Conservation (phyloP, 768 basidiomycete genomes). For the Auricularia sp. region DNA sequence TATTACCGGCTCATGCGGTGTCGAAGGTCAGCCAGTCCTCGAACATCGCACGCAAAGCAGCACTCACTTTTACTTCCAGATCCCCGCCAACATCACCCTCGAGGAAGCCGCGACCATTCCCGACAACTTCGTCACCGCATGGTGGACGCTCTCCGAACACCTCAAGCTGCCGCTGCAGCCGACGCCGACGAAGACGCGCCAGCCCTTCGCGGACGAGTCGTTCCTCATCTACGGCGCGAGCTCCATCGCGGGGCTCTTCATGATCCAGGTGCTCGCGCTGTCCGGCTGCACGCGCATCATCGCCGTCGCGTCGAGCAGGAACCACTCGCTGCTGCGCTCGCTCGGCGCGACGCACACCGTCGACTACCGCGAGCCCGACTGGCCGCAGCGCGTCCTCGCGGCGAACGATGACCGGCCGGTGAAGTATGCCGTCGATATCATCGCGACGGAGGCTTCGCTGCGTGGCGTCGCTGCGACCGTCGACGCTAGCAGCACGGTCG, state of each 20-base stretch:
- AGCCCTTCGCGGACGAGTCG: conserved; percentile 20
- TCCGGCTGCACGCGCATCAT: conserved; percentile 36
- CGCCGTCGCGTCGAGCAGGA: conserved; percentile 31
- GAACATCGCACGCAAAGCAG: neutral
- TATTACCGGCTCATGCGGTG: conserved; percentile 21
- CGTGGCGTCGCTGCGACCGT: conserved; percentile 28
- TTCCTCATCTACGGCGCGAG: conserved; percentile 40
- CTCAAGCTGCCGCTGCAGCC: conserved; percentile 26
- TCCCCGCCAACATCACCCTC: conserved; percentile 31
- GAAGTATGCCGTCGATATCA: conserved; percentile 28
- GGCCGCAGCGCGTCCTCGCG: conserved; percentile 26
- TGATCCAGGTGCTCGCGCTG: conserved; percentile 30
- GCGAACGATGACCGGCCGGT: conserved; percentile 26
- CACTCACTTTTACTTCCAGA: conserved; percentile 16
- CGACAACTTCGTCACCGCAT: conserved; percentile 34
- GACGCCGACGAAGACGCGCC: conserved; percentile 20
- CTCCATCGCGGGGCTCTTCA: conserved; percentile 25
- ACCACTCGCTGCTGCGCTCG: conserved; percentile 29
- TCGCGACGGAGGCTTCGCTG: conserved; percentile 30
- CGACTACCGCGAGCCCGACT: conserved; percentile 31
- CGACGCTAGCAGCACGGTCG: conserved; percentile 29
- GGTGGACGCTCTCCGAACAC: conserved; percentile 29
- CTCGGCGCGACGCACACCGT: conserved; percentile 33
- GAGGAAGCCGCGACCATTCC: conserved; percentile 31
- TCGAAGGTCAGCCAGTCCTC: conserved; percentile 23